phyloP scores from a whole-genome alignment of 768 basidiomycete species.

The Boletus edulis region DNA sequence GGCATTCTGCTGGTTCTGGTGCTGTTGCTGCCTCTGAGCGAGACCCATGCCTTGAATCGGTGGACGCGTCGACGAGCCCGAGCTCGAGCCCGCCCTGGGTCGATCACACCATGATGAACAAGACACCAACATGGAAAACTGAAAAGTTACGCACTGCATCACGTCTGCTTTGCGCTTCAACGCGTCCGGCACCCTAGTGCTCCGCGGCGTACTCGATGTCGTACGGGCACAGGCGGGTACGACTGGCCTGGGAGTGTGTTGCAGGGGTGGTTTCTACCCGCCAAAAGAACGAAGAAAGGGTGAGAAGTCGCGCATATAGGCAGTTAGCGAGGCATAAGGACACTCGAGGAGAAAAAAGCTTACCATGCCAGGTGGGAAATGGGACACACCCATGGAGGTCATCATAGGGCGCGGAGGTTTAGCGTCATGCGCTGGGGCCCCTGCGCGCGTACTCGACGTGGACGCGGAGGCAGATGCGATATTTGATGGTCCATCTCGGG shows the following conservation, averaged over 20 bases:
- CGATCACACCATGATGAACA: too few relatives aligned
- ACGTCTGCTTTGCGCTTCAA: conserved; percentile 36
- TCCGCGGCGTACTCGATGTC: neutral
- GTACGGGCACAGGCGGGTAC: conserved; percentile 7
- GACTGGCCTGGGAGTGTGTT: conserved; percentile 4
- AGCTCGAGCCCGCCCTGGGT: too few relatives aligned
- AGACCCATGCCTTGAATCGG: conserved; percentile 40
- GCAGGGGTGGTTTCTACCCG: conserved; percentile 11
- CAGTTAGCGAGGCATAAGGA: neutral
- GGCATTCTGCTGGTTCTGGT: conserved; percentile 19
- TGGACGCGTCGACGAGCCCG: conserved; percentile 19
- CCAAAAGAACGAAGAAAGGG: neutral
- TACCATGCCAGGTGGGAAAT: conserved; percentile 48
- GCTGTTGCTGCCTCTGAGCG: conserved; percentile 30
- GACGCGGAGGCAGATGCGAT: neutral
- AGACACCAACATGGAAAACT: too few relatives aligned
- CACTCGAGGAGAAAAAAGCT: conserved; percentile 7
- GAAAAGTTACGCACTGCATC: conserved; percentile 28
- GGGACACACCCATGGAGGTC: conserved; percentile 47
- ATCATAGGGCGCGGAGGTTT: neutral
- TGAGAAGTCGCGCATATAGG: conserved; percentile 3
- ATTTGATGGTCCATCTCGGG: neutral
- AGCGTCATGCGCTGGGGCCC: neutral
- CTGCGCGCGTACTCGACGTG: neutral
- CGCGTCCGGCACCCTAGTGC: neutral